These are phyloP conservation scores for Umbelopsis vinacea DNA, from an alignment of 192 early-diverging fungal genomes.

Conservation along the genomic window DNA sequence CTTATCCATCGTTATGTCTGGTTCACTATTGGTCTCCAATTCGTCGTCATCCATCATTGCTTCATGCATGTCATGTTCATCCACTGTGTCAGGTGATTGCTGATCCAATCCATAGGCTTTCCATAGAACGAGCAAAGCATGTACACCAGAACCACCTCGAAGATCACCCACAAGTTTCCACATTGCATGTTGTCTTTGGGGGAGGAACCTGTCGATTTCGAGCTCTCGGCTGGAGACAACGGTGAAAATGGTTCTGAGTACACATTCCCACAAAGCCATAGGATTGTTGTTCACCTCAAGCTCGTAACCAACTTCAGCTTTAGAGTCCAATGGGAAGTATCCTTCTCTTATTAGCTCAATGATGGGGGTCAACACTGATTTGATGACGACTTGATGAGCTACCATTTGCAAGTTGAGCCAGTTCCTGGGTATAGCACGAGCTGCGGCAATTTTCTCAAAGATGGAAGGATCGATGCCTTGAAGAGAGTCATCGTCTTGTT, in stretches of 20 bases:
- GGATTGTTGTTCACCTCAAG: constrained; percentile 15
- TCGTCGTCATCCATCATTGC: background rate
- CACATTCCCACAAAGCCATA: constrained; percentile 22
- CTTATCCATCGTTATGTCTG: background rate
- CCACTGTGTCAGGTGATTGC: background rate
- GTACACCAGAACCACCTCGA: constrained; percentile 55
- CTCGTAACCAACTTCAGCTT: background rate
- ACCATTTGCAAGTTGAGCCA: constrained; percentile 50
- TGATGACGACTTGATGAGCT: constrained; percentile 44
- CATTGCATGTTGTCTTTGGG: constrained; percentile 58
- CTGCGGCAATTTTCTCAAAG: background rate
- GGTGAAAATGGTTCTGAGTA: constrained; percentile 34
- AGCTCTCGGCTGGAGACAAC: constrained; percentile 58
- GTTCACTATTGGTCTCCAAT: background rate
- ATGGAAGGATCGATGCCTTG: background rate
- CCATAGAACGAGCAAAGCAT: constrained; percentile 61
- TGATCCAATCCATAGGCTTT: constrained; percentile 20
- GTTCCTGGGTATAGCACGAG: constrained; percentile 22
- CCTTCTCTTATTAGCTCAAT: constrained; percentile 20
- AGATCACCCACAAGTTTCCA: constrained; percentile 66
- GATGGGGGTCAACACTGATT: constrained; percentile 30
- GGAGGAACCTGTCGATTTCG: constrained; percentile 60
- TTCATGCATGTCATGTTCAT: background rate
- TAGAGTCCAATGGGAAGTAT: constrained; percentile 25
- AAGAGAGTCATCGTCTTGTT: background rate